phyloP scores from a whole-genome alignment of 331 rosid genomes.

The Arachis monticola region DNA sequence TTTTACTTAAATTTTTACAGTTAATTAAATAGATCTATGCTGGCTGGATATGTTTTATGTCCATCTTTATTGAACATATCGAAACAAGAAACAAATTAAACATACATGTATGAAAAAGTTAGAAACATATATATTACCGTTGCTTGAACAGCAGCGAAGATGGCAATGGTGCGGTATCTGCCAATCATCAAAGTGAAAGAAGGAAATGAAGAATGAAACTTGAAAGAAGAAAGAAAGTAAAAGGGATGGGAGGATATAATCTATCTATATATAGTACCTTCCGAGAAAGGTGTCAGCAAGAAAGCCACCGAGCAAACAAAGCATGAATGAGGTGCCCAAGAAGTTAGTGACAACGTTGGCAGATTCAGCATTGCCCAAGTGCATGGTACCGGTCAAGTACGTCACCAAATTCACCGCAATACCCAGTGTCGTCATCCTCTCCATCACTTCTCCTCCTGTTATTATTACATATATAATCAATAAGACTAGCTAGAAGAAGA shows the following conservation, averaged over 20 bases:
- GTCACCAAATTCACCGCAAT: conserved; percentile 90
- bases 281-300: conserved; percentile 90
- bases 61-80: background rate
- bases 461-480: background rate
- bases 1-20: too few relatives aligned
- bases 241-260: too few relatives aligned
- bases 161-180: conserved; percentile 78
- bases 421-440: conserved; percentile 84
- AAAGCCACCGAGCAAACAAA: conserved; percentile 90
- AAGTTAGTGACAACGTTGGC: conserved; percentile 93
- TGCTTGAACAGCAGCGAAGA: conserved; percentile 89
- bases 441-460: conserved; percentile 82
- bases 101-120: background rate
- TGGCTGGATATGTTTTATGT: background rate
- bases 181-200: too few relatives aligned
- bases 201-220: too few relatives aligned
- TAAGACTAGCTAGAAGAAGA: background rate
- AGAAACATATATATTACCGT: conserved; percentile 49
- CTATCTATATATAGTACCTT: background rate
- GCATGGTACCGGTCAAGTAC: conserved; percentile 80
- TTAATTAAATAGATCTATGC: too few relatives aligned
- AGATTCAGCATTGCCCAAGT: conserved; percentile 86
- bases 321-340: conserved; percentile 91
- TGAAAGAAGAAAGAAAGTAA: too few relatives aligned
- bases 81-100: too few relatives aligned